Base-by-base conservation (phyloP, 768 basidiomycete species). In the Phlebiopsis gigantea region DNA sequence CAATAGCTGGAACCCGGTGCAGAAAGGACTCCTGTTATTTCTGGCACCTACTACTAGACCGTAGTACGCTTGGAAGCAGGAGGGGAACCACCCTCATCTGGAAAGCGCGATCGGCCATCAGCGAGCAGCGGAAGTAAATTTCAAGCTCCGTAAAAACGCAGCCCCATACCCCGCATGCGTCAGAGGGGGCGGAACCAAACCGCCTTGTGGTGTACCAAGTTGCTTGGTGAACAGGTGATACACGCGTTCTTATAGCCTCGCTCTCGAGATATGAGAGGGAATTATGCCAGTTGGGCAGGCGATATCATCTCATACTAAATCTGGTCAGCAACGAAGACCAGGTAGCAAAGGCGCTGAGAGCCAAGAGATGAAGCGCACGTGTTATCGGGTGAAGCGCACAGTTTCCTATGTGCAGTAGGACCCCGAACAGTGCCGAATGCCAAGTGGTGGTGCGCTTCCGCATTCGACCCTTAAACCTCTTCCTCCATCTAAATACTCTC, bases 381-480 rank as follows among this genome's bases (percentile, higher is more conserved):
- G 63, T 61, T 59, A 48, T 58, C 57, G 21, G 31, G 49, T 44
- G 53, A 56, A 55, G 54, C 60, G 56, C 49, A 58, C 53, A 57
- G 30, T 53, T 54, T 19, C 34, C 12, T 45, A 46, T 21, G 49
- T 15, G 14, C 21, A 31, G 57, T 24, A 25, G 64, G 64, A 65
- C 64, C 64, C 64, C 64, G 62, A 62, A 46, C 25, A 65, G 47
- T 12, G 53, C 47, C 8, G 29, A 12, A 45, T 57, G 59, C 59
- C 59, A 46, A 48, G 53, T 5, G 31, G 31, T 6, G 6, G 19
- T 14, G 9, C 53, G 54, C 54, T 52, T 48, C 55, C 31, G 51
- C 43, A 10, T 51, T 21, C 34, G 31, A 44, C 50, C 59, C 49
- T 54, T 55, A 31, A 31, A 21, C 45, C 42, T 39, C 42, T 44